Evolutionary conservation across 805 yeast species (phyloP), one percentile per base, ranked within the genome.

Genomic region (Saccharomycopsis microspora): DNA sequence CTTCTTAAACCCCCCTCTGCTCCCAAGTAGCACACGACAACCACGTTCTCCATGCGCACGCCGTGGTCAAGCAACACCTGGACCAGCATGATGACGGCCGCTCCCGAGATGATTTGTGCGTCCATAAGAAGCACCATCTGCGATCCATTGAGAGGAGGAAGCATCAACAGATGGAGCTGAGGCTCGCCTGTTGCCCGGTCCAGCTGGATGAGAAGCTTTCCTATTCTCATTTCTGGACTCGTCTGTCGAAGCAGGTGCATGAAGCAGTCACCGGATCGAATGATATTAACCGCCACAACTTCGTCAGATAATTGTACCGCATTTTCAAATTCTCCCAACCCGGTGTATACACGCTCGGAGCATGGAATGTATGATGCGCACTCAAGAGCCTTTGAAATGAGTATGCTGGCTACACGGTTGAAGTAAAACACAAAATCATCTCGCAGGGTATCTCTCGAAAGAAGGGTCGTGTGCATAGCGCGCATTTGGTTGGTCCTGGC

Each of bases 101-200:
- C 95, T 2, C 97, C 98, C 32, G 95, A 80, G 33, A 86, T 81
- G 43, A 87, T 71, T 60, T 90, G 96, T 0, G 95, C 86, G 59
- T 90, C 97, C 58, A 86, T 76, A 43, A 90, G 64, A 5, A 90
- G 64, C 1, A 86, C 77, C 51, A 74, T 76, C 35, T 66, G 61
- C 39, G 58, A 52, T 3, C 35, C 39, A 0, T 53, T 49, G 3
- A 46, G 52, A 0, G 55, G 55, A 0, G 97, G 96, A 37, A 90
- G 64, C 29, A 77, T 74, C 54, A 83, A 82, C n/a, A 81, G 78
- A 61, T 89, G 96, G 51, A 93, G 69, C 59, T 83, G 89, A 1
- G 98, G 97, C 64, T 90, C 97, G 5, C 97, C 97, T 0, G 97
- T 89, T 28, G 69, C 64, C 0, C 93, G 71, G 61, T 89, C 96